These are phyloP conservation scores for Populus trichocarpa DNA, from an alignment of 441 rosid genomes.

Conservation along the genomic window DNA sequence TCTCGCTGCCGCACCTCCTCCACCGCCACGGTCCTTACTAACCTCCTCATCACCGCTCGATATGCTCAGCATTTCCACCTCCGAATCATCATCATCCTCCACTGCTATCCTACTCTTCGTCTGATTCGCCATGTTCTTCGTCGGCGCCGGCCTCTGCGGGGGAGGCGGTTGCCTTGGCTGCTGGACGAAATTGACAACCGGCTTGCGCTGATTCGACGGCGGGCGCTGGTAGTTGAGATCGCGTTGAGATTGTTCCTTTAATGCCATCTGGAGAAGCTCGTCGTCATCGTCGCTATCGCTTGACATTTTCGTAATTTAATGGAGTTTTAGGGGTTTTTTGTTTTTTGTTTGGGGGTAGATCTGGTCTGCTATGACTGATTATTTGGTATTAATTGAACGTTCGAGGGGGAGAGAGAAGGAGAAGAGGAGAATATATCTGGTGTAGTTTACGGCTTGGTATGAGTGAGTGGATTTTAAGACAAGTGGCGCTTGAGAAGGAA, in stretches of 20 bases:
- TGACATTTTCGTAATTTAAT: slow-evolving; percentile 48
- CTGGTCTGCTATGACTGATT: slow-evolving; percentile 10
- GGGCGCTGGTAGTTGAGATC: slow-evolving; percentile 72
- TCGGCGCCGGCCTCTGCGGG: slow-evolving; percentile 22
- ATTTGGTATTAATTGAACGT: not conserved
- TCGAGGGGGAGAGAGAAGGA: not conserved
- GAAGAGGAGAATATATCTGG: not conserved
- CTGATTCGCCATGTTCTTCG: slow-evolving; percentile 4
- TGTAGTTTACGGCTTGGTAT: not conserved
- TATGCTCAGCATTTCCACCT: slow-evolving; percentile 95
- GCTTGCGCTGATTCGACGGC: slow-evolving; percentile 48
- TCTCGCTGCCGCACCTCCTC: slow-evolving; percentile 33
- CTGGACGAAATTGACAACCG: slow-evolving; percentile 82
- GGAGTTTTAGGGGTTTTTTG: not conserved
- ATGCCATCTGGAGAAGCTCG: slow-evolving; percentile 93
- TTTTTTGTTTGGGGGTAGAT: slow-evolving; percentile 13
- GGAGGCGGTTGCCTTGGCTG: slow-evolving; percentile 36
- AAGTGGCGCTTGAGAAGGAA: not conserved
- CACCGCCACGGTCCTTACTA: slow-evolving; percentile 42
- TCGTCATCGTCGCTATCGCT: slow-evolving; percentile 93
- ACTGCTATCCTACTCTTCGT: slow-evolving; percentile 21
- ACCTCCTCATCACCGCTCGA: slow-evolving; percentile 93
- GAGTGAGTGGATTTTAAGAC: not conserved
- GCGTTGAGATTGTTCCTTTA: slow-evolving; percentile 86
- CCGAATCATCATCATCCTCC: slow-evolving; percentile 86